Evolutionary conservation across 2,329 filamentous ascomycete genomes (phyloP).

Genomic region (Paraphaeosphaeria sporulosa): DNA sequence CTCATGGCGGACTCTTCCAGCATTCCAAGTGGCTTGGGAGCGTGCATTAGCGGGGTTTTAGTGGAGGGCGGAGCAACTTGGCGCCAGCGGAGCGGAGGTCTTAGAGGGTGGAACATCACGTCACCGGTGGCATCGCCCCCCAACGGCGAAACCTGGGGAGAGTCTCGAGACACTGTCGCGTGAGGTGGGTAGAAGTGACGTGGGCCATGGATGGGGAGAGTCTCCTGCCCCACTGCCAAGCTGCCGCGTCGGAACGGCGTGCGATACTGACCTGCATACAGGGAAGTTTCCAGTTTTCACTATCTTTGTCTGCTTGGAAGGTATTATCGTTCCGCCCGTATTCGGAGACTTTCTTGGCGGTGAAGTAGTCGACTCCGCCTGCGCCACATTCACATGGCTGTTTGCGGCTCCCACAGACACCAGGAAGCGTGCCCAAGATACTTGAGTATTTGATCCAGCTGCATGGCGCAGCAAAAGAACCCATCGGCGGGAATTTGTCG

Average conservation of each 20-base stretch:
- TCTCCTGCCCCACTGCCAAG: neutral
- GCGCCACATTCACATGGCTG: neutral
- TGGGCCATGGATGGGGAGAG: neutral
- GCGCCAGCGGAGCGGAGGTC: slow-evolving; percentile 10
- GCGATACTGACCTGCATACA: neutral
- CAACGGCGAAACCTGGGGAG: neutral
- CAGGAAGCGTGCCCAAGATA: too few species aligned
- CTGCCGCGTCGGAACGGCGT: neutral
- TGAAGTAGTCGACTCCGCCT: neutral
- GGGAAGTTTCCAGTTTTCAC: neutral
- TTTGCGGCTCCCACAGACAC: neutral
- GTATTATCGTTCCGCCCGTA: neutral
- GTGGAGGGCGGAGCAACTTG: slow-evolving; percentile 12
- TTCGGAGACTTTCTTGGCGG: neutral
- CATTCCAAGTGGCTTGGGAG: neutral
- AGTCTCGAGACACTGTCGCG: neutral
- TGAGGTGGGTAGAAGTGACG: slow-evolving; percentile 1
- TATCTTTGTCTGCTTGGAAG: neutral
- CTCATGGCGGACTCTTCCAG: neutral
- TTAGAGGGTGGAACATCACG: slow-evolving; percentile 1
- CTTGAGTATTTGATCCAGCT: too few species aligned
- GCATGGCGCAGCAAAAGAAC: too few species aligned
- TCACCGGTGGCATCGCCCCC: neutral
- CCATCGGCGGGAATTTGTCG: too few species aligned
- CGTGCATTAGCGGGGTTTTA: neutral